Evolutionary conservation across 176 grass and related monocot genomes (phyloP).

Genomic region (Lolium perenne): DNA sequence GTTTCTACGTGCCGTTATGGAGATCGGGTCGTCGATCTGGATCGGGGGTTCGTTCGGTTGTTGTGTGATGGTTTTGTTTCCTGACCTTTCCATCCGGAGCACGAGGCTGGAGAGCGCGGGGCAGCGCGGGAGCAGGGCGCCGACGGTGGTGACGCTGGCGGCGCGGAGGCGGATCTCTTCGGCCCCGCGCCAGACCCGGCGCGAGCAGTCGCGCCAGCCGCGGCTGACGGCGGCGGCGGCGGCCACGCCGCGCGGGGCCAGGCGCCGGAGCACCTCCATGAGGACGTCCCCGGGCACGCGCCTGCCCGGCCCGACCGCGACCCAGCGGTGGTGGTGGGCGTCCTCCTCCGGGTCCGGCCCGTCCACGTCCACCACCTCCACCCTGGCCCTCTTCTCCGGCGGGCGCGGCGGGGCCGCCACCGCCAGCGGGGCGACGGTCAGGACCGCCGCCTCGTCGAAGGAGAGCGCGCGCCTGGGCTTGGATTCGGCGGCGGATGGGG

Average conservation of each 20-base stretch:
- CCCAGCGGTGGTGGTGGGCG: conserved; percentile 13
- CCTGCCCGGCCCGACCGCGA: conserved; percentile 30
- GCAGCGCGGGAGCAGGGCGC: conserved; percentile 66
- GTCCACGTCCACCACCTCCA: neutral
- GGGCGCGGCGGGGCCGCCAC: neutral
- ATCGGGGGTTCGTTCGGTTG: neutral
- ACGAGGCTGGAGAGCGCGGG: conserved; percentile 53
- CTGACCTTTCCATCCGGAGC: conserved; percentile 87
- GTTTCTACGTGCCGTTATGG: too few relatives aligned
- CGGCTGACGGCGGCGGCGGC: conserved; percentile 60
- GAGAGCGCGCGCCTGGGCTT: conserved; percentile 68
- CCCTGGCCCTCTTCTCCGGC: neutral
- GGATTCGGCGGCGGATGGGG: neutral
- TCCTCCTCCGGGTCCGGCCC: neutral
- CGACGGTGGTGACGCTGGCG: conserved; percentile 51
- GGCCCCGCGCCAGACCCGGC: conserved; percentile 55
- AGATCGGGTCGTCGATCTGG: neutral
- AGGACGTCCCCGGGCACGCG: conserved; percentile 43
- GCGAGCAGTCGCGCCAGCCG: conserved; percentile 70
- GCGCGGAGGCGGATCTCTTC: conserved; percentile 67
- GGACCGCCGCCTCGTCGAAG: conserved; percentile 56
- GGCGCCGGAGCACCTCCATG: conserved; percentile 63
- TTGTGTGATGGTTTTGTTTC: neutral
- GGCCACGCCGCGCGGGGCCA: conserved; percentile 56
- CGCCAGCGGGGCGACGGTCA: neutral